These are phyloP conservation scores for Tulasnella calospora DNA, from an alignment of 768 basidiomycete species.

Conservation along the genomic window DNA sequence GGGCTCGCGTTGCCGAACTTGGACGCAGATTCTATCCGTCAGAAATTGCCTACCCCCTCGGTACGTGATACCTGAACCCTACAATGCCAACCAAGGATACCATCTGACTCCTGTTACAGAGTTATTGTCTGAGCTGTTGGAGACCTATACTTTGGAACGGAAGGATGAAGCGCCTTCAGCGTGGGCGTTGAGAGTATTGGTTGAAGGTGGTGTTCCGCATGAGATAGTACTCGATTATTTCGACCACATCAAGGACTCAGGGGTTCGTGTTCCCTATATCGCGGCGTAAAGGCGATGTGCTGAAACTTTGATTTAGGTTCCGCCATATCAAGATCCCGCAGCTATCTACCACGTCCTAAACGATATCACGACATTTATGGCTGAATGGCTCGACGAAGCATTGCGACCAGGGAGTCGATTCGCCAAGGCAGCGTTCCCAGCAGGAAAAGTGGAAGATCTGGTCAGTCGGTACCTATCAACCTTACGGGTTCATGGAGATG, in stretches of 20 bases:
- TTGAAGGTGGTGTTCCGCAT: constrained; percentile 76
- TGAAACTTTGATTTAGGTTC: constrained; percentile 47
- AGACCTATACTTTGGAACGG: constrained; percentile 64
- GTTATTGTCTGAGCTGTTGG: constrained; percentile 66
- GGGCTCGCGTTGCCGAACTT: constrained; percentile 41
- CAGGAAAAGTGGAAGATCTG: constrained; percentile 65
- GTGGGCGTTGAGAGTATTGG: constrained; percentile 75
- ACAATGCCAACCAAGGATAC: background rate
- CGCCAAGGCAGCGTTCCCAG: constrained; percentile 66
- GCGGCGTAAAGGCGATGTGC: constrained; percentile 24
- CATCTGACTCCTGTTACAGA: constrained; percentile 44
- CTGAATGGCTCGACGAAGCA: constrained; percentile 76
- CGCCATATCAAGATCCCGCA: constrained; percentile 74
- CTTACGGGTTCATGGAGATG: constrained; percentile 35
- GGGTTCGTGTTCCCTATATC: constrained; percentile 48
- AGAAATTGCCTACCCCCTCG: constrained; percentile 80
- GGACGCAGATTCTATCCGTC: constrained; percentile 88
- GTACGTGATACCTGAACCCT: constrained; percentile 44
- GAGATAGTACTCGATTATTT: constrained; percentile 79
- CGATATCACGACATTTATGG: constrained; percentile 74
- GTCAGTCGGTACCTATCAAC: constrained; percentile 71
- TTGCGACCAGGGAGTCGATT: constrained; percentile 63
- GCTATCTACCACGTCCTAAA: constrained; percentile 76
- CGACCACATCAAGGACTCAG: constrained; percentile 82
- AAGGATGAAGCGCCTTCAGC: constrained; percentile 58